Evolutionary conservation across 768 basidiomycete genomes (phyloP).

Genomic region (Boletus patriciae): DNA sequence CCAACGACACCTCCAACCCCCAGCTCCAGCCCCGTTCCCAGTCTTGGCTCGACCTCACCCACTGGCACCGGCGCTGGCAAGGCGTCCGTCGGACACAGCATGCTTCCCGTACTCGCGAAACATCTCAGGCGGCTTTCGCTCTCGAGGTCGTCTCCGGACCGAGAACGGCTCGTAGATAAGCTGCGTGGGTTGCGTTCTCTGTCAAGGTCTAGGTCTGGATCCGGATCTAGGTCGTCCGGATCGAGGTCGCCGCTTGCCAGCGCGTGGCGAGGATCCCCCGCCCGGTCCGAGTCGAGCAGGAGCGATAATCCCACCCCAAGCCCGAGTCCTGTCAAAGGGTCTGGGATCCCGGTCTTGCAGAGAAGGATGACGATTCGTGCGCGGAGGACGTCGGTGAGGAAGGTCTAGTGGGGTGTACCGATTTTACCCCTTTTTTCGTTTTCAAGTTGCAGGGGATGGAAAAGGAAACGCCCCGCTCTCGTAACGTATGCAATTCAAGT

Average conservation of each 20-base stretch:
- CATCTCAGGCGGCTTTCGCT: conserved; percentile 27
- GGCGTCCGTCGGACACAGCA: conserved; percentile 23
- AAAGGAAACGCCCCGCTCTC: too few species aligned
- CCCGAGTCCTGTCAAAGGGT: conserved; percentile 25
- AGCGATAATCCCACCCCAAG: conserved; percentile 15
- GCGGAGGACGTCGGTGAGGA: conserved; percentile 20
- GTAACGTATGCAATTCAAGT: too few species aligned
- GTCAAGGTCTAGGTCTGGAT: conserved; percentile 6
- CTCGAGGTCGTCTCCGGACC: conserved; percentile 19
- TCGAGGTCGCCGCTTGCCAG: conserved; percentile 7
- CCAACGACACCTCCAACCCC: conserved; percentile 32
- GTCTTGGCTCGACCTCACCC: conserved; percentile 1
- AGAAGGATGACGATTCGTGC: conserved; percentile 31
- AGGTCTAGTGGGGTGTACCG: conserved; percentile 2
- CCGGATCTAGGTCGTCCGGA: not conserved
- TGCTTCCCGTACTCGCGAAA: conserved; percentile 32
- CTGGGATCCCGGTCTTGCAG: conserved; percentile 31
- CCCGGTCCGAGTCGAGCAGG: conserved; percentile 16
- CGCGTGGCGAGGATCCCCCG: conserved; percentile 19
- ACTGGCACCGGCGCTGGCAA: not conserved
- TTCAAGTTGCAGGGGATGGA: too few species aligned
- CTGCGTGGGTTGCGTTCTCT: conserved; percentile 24
- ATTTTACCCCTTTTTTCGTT: not conserved
- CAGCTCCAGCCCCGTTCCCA: conserved; percentile 1
- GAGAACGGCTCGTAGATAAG: conserved; percentile 24